Base-by-base conservation (phyloP, 108 stramenopile species). In the Cyclotella baltica region DNA sequence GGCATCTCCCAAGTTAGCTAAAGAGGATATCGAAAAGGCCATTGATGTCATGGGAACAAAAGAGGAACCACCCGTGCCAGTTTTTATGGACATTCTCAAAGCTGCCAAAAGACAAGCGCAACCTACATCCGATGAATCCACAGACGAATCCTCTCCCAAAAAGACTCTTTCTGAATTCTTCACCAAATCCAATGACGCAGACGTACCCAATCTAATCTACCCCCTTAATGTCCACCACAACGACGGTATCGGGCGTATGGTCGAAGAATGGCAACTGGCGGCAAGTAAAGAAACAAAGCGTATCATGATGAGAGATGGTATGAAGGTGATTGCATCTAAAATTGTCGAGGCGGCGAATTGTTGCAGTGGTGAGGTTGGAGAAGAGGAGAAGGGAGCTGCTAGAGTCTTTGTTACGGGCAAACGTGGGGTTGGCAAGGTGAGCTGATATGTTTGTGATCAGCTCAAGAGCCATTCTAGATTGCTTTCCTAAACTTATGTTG, bases 201-300 rank as follows among this genome's bases (percentile, higher is more conserved):
- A 85, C n/a, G 87, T 91, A 31, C 93, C 91, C 9, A 79, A 71
- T 34, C 85, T 91, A 58, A 48, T 94, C 43, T 75, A 77, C 46
- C 91, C 93, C 11, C 78, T 92, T 9, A 71, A 77, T 51, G 79
- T 86, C 25, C 88, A 88, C 80, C 78, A 80, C 25, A 70, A 80
- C 43, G 90, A 86, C 30, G 89, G 76, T 11, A 66, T 81, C 8
- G 90, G 90, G n/a, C 76, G 88, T 34, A 94, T 94, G 93, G 87
- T 94, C 16, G 93, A 94, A 63, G 91, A 92, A 67, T 94, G 93
- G 93, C 86, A 91, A 62, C 71, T 94, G 23, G 65, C 90, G 3
- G 89, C 91, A 11, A 81, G 90, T 63, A 81, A 88, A 34, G 72
- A 80, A 51, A 88, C 91, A 5, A 90, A 92, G 67, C 76, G 93